Conservation (phyloP, 2,329 filamentous ascomycete genomes). For the Pseudogymnoascus sp. region DNA sequence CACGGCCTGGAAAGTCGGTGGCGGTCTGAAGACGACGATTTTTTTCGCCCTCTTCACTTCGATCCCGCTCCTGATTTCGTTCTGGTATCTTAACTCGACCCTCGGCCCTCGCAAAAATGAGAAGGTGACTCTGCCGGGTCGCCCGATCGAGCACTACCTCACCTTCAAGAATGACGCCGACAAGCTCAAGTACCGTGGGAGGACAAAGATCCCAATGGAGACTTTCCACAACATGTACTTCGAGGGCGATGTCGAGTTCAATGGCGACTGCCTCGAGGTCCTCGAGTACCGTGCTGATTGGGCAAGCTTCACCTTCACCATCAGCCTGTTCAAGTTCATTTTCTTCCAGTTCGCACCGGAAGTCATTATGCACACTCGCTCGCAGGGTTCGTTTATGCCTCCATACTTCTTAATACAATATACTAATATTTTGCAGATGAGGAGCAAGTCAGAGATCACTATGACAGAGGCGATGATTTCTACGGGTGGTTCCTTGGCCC, state of each 20-base stretch:
- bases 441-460: constrained; percentile 95
- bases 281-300: constrained; percentile 95
- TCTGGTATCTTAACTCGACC: constrained; percentile 74
- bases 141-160: constrained; percentile 84
- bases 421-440: constrained; percentile 55
- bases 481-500: constrained; percentile 98
- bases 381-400: constrained; percentile 55
- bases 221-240: constrained; percentile 99
- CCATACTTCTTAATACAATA: not conserved
- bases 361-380: constrained; percentile 84
- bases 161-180: constrained; percentile 62
- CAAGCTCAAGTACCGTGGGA: constrained; percentile 62
- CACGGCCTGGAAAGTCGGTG: constrained; percentile 73
- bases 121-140: constrained; percentile 79
- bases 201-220: constrained; percentile 78
- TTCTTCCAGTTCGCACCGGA: constrained; percentile 82
- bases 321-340: constrained; percentile 79
- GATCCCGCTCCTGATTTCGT: constrained; percentile 70
- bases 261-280: constrained; percentile 80
- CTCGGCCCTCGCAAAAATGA: constrained; percentile 87
- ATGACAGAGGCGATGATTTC: constrained; percentile 96
- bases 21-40: constrained; percentile 78
- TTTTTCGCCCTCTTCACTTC: constrained; percentile 76
- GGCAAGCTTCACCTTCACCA: constrained; percentile 88
- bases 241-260: constrained; percentile 88